Conservation (phyloP, 2,329 filamentous ascomycete species). For the Aspergillus japonicus region DNA sequence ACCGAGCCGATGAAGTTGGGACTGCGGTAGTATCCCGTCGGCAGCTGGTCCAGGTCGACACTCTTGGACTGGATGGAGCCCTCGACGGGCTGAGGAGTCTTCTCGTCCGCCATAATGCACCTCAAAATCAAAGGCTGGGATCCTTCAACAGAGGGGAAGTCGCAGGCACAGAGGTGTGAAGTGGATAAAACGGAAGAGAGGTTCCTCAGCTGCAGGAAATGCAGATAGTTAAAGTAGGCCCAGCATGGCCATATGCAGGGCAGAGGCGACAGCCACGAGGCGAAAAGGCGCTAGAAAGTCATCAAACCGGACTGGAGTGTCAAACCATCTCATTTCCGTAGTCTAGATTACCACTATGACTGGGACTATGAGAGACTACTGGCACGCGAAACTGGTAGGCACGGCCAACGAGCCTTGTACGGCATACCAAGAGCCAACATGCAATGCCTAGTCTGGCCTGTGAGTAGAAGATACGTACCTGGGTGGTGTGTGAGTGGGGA, state of each 20-base stretch:
- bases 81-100: background rate
- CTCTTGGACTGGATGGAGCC: background rate
- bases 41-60: background rate
- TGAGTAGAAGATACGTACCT: background rate
- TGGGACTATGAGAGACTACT: background rate
- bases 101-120: background rate
- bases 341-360: background rate
- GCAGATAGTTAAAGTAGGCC: background rate
- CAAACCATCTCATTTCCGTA: background rate
- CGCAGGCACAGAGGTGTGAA: background rate
- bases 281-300: background rate
- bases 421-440: background rate
- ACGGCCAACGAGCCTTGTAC: background rate
- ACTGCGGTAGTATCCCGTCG: constrained; percentile 2
- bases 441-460: background rate
- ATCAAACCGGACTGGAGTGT: background rate
- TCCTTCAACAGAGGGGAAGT: background rate
- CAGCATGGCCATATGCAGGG: background rate
- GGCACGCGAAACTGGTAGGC: background rate
- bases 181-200: background rate
- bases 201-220: background rate
- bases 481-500: background rate
- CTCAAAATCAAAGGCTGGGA: background rate
- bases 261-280: background rate
- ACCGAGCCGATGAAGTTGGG: constrained; percentile 4